phyloP scores from a whole-genome alignment of 169 alveolate genomes.

The Babesia ovata region DNA sequence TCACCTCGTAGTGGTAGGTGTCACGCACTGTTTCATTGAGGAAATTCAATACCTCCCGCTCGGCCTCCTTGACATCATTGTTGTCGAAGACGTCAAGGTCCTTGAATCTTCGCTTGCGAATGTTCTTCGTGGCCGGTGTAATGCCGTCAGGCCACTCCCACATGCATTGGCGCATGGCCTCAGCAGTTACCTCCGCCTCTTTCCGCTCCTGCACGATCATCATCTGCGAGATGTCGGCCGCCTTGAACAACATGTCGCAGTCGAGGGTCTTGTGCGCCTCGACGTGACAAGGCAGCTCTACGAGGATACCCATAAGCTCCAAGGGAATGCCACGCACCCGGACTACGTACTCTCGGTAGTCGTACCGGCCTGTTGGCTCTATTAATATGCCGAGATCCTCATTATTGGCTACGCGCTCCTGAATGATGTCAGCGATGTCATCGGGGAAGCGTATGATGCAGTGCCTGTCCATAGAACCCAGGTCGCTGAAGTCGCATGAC shows the following conservation, averaged over 20 bases:
- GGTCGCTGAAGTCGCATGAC: slow-evolving; percentile 50
- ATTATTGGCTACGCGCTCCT: slow-evolving; percentile 1
- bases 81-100: slow-evolving; percentile 75
- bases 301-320: slow-evolving; percentile 75
- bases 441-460: slow-evolving; percentile 61
- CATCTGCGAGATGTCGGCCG: slow-evolving; percentile 80
- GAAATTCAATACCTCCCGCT: slow-evolving; percentile 60
- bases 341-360: slow-evolving; percentile 58
- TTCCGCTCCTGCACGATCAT: slow-evolving; percentile 71
- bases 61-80: slow-evolving; percentile 84
- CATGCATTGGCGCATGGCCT: slow-evolving; percentile 60
- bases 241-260: slow-evolving; percentile 80
- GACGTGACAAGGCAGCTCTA: slow-evolving; percentile 82
- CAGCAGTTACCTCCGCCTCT: slow-evolving; percentile 65
- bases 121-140: slow-evolving; percentile 82
- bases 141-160: slow-evolving; percentile 89
- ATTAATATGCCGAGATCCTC: slow-evolving; percentile 56
- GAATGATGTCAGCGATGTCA: slow-evolving; percentile 37
- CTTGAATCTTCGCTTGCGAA: slow-evolving; percentile 80
- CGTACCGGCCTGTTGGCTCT: slow-evolving; percentile 63
- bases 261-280: slow-evolving; percentile 86
- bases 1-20: slow-evolving; percentile 67
- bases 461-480: slow-evolving; percentile 60
- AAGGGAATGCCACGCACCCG: slow-evolving; percentile 35
- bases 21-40: slow-evolving; percentile 63